These are phyloP conservation scores for Sphagnurus paluster DNA, from an alignment of 1,284 basidiomycete species.

Conservation along the genomic window DNA sequence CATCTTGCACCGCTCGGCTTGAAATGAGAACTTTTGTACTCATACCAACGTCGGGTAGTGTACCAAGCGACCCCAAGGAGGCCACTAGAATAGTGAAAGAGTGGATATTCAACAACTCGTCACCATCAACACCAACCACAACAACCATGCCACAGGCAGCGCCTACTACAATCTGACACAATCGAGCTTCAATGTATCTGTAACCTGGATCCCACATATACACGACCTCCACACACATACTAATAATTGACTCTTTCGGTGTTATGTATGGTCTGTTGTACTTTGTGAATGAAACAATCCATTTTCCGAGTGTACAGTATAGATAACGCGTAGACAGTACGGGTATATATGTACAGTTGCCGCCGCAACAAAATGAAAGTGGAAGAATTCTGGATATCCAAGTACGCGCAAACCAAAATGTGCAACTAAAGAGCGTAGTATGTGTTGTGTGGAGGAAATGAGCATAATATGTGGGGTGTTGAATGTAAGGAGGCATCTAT, in stretches of 20 bases:
- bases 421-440: constrained; percentile 1
- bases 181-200: constrained; percentile 3
- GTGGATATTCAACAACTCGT: constrained; percentile 40
- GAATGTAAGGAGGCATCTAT: neutral
- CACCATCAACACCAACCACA: constrained; percentile 1
- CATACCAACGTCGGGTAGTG: constrained; percentile 37
- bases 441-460: constrained; percentile 1
- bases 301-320: constrained; percentile 11
- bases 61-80: constrained; percentile 67
- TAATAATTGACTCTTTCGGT: too few relatives aligned
- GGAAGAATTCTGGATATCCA: constrained; percentile 1
- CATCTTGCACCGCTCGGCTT: neutral
- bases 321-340: constrained; percentile 1
- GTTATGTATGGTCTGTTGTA: constrained; percentile 7
- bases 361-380: constrained; percentile 2
- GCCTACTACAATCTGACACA: constrained; percentile 8
- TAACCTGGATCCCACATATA: constrained; percentile 3
- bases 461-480: neutral
- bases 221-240: too few relatives aligned
- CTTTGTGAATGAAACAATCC: constrained; percentile 12
- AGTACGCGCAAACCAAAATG: constrained; percentile 1
- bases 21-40: neutral
- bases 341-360: constrained; percentile 14
- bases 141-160: too few relatives aligned
- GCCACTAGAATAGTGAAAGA: constrained; percentile 50